Evolutionary conservation across 495 filamentous ascomycete species (phyloP).

Genomic region (Tirmania nivea): DNA sequence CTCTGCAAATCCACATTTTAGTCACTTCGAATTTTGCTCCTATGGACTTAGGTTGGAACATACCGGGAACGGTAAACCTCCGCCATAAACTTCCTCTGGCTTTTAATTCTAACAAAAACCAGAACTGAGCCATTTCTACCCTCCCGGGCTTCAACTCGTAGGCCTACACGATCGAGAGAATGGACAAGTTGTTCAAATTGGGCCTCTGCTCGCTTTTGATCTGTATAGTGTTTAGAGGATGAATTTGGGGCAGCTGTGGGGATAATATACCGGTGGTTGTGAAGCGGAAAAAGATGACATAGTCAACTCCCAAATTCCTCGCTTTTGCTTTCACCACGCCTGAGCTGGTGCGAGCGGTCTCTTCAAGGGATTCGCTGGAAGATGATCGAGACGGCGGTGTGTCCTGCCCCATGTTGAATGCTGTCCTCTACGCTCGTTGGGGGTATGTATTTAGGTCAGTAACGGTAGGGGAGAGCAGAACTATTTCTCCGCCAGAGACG

Average conservation of each 20-base stretch:
- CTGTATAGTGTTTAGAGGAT: conserved; percentile 21
- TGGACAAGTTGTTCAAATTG: conserved; percentile 55
- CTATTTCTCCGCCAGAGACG: no score
- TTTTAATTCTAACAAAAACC: conserved; percentile 61
- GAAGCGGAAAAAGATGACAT: conserved; percentile 69
- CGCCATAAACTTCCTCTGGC: conserved; percentile 35
- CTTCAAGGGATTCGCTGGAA: no score
- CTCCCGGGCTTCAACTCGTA: conserved; percentile 66
- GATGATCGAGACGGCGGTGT: no score
- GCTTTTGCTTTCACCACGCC: conserved; percentile 14
- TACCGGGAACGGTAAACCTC: conserved; percentile 50
- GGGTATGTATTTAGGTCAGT: no score
- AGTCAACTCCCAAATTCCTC: conserved; percentile 62
- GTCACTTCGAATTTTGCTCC: neutral
- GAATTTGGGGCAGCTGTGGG: no score
- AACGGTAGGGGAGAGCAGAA: no score
- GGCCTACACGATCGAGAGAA: conserved; percentile 47
- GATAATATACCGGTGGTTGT: conserved; percentile 33
- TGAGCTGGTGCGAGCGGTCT: neutral
- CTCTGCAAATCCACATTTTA: conserved; percentile 26
- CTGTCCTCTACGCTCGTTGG: no score
- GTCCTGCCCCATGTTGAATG: no score
- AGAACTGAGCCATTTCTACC: conserved; percentile 58
- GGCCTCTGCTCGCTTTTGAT: conserved; percentile 41
- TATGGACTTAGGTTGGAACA: conserved; percentile 4